Percentiles rank a stretch among this genome's conserved stretches.
Evolutionary conservation across 805 yeast genomes (phyloP).

Genomic region (Nakazawaea populi): DNA sequence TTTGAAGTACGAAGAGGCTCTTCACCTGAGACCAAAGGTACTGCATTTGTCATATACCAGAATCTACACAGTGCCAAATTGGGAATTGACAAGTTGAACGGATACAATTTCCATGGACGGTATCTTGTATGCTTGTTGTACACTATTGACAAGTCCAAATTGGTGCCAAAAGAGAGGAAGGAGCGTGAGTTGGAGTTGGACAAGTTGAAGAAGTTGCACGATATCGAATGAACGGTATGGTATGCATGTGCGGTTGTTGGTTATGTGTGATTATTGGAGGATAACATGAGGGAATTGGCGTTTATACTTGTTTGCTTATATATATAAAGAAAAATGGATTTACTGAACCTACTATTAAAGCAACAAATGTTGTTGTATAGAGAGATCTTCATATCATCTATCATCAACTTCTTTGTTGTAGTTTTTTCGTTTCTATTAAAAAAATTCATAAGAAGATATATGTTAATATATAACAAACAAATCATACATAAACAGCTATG

Average conservation of each 20-base stretch:
- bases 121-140: slow-evolving; percentile 48
- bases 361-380: no score
- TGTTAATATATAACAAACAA: not conserved
- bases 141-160: slow-evolving; percentile 33
- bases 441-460: not conserved
- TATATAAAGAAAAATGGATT: no score
- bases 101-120: slow-evolving; percentile 53
- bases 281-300: no score
- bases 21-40: slow-evolving; percentile 37
- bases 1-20: slow-evolving; percentile 44
- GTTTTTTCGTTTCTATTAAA: no score
- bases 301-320: no score
- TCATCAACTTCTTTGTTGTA: no score
- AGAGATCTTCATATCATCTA: no score
- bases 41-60: slow-evolving; percentile 50
- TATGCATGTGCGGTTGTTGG: not conserved
- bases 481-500: not conserved
- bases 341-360: no score
- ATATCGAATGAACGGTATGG: not conserved
- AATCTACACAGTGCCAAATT: slow-evolving; percentile 39
- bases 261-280: not conserved
- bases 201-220: slow-evolving; percentile 13
- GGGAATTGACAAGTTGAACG: slow-evolving; percentile 52
- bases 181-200: slow-evolving; percentile 16
- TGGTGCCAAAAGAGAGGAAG: slow-evolving; percentile 11